Conservation (phyloP, 768 basidiomycete genomes). For the Agaricus subrufescens region DNA sequence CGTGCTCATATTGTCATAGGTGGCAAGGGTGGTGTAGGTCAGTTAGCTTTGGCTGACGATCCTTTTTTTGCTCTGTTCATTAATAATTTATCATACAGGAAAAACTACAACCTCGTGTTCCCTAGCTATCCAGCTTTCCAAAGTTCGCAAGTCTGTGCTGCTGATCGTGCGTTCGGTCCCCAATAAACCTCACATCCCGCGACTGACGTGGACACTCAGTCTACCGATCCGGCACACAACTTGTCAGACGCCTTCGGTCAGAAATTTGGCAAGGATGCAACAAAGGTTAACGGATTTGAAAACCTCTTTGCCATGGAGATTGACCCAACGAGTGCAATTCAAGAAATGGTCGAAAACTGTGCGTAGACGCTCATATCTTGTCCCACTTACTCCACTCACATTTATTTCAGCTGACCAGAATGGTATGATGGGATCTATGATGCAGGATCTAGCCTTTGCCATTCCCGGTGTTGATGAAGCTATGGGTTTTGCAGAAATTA, state of each 20-base stretch:
- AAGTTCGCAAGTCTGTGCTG: constrained; percentile 89
- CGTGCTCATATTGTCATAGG: constrained; percentile 40
- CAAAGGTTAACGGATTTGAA: constrained; percentile 94
- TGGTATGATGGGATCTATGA: constrained; percentile 98
- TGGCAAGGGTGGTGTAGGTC: constrained; percentile 98
- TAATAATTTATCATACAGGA: constrained; percentile 39
- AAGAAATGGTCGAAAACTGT: constrained; percentile 99
- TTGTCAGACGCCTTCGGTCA: constrained; percentile 97
- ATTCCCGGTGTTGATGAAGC: constrained; percentile 99
- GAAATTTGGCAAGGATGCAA: constrained; percentile 99
- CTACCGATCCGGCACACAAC: constrained; percentile 99
- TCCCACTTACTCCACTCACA: constrained; percentile 3
- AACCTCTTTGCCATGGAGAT: constrained; percentile 99
- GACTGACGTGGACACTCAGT: constrained; percentile 40
- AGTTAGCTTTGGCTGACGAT: constrained; percentile 24
- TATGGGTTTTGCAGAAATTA: constrained; percentile 99
- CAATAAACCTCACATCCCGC: not conserved
- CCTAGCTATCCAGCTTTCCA: constrained; percentile 92
- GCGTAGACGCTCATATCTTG: constrained; percentile 17
- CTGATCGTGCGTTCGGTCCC: constrained; percentile 68
- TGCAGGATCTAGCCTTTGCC: constrained; percentile 99
- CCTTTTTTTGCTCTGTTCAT: constrained; percentile 1
- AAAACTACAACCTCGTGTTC: constrained; percentile 99
- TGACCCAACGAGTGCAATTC: constrained; percentile 94
- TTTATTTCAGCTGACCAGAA: constrained; percentile 68